Evolutionary conservation across 78 protist genomes (phyloP).

Genomic region (Pelomyxa schiedti): DNA sequence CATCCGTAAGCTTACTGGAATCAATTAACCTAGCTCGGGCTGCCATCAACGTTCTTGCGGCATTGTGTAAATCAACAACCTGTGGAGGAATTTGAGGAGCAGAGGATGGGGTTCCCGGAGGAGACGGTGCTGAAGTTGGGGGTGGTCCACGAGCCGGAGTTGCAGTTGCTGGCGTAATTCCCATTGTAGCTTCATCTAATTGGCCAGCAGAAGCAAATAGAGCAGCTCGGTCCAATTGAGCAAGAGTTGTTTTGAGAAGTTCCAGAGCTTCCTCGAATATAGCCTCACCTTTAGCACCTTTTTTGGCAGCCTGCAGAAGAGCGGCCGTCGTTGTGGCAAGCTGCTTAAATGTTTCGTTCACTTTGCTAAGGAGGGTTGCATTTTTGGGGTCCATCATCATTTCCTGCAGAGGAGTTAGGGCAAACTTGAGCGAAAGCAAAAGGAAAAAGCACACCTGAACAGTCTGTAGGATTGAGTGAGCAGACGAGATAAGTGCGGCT

Average conservation of each 20-base stretch:
- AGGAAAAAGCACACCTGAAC: too few species aligned
- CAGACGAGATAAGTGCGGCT: not conserved
- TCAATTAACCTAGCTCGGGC: constrained; percentile 33
- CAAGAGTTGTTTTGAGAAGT: constrained; percentile 15
- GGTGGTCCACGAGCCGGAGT: not conserved
- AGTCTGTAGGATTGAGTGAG: not conserved
- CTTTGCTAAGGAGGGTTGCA: not conserved
- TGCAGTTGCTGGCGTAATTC: not conserved
- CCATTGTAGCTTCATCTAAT: not conserved
- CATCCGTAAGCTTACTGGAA: constrained; percentile 36
- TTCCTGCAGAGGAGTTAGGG: too few species aligned
- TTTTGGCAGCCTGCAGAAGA: constrained; percentile 46
- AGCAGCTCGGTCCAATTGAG: constrained; percentile 37
- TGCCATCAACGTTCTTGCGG: constrained; percentile 30
- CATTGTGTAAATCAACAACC: constrained; percentile 10
- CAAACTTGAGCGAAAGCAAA: not conserved
- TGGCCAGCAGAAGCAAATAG: constrained; percentile 54
- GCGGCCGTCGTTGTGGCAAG: constrained; percentile 23
- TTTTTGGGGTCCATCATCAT: not conserved
- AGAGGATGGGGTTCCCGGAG: constrained; percentile 1
- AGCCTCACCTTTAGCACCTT: constrained; percentile 59
- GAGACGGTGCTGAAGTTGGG: not conserved
- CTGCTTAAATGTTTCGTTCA: constrained; percentile 21
- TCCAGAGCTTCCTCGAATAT: constrained; percentile 48
- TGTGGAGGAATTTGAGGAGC: constrained; percentile 29